These are phyloP conservation scores for Kodamaea neixiangensis DNA, from an alignment of 805 yeast species.

Conservation along the genomic window DNA sequence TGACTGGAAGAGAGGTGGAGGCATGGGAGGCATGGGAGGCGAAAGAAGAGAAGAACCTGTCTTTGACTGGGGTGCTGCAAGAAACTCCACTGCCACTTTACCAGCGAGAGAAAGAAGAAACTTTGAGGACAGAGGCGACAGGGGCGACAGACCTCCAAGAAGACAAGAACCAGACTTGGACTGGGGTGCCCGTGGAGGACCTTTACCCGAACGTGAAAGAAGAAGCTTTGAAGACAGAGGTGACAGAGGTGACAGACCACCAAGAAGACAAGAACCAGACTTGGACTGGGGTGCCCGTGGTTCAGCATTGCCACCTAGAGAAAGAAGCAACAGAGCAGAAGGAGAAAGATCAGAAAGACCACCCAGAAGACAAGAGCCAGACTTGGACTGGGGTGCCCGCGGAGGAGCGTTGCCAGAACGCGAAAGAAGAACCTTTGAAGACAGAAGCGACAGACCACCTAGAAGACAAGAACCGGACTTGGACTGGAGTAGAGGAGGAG, in stretches of 20 bases:
- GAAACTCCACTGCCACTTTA: conserved; percentile 29
- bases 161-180: conserved; percentile 60
- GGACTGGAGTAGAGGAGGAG: conserved; percentile 42
- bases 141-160: conserved; percentile 29
- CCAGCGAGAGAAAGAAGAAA: conserved; percentile 31
- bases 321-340: conserved; percentile 31
- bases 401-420: conserved; percentile 38
- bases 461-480: conserved; percentile 31
- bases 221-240: conserved; percentile 23
- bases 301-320: conserved; percentile 38
- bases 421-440: conserved; percentile 30
- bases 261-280: conserved; percentile 53
- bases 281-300: conserved; percentile 61
- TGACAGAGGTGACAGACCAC: conserved; percentile 23
- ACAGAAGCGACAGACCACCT: conserved; percentile 23
- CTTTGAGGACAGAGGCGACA: conserved; percentile 12
- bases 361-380: conserved; percentile 39
- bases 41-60: conserved; percentile 37
- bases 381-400: conserved; percentile 46
- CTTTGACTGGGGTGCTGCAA: conserved; percentile 48
- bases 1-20: conserved; percentile 40
- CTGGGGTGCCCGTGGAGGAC: conserved; percentile 51
- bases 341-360: conserved; percentile 18
- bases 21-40: conserved; percentile 11
- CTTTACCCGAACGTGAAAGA: conserved; percentile 24